Conservation (phyloP, 1,284 basidiomycete genomes). For the Boletus subluridellus region DNA sequence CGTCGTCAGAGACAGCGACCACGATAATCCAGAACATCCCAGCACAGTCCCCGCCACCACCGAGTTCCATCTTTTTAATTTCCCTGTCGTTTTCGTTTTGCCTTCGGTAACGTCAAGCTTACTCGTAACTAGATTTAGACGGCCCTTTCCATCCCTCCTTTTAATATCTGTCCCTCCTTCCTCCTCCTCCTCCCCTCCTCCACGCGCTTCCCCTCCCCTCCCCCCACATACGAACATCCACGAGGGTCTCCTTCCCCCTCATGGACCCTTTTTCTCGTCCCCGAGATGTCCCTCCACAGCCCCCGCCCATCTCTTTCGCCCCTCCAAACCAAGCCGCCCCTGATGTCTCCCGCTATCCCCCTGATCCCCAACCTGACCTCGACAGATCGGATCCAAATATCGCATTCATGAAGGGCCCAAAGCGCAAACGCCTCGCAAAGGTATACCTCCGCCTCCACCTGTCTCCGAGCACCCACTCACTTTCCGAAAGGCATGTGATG, state of each 20-base stretch:
- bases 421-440: conserved; percentile 69
- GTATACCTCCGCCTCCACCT: conserved; percentile 34
- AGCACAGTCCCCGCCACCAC: not conserved
- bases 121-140: conserved; percentile 29
- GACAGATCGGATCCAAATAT: conserved; percentile 31
- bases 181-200: not conserved
- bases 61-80: conserved; percentile 17
- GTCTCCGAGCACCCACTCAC: conserved; percentile 3
- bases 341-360: conserved; percentile 21
- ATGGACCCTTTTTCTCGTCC: conserved; percentile 27
- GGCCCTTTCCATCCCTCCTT: conserved; percentile 31
- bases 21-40: not conserved
- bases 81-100: conserved; percentile 17
- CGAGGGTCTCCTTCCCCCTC: not conserved
- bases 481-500: conserved; percentile 64
- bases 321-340: conserved; percentile 20
- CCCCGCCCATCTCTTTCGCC: conserved; percentile 24
- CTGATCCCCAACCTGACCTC: conserved; percentile 19
- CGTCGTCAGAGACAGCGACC: conserved; percentile 10
- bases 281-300: conserved; percentile 15
- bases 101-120: conserved; percentile 28
- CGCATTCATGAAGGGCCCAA: conserved; percentile 53
- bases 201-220: not conserved
- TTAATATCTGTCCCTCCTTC: conserved; percentile 30
- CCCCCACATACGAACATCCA: not conserved